Percentiles rank a stretch among this genome's conserved stretches.
Evolutionary conservation across 179 eudicot species (phyloP).

Genomic region (Beta lomatogona): DNA sequence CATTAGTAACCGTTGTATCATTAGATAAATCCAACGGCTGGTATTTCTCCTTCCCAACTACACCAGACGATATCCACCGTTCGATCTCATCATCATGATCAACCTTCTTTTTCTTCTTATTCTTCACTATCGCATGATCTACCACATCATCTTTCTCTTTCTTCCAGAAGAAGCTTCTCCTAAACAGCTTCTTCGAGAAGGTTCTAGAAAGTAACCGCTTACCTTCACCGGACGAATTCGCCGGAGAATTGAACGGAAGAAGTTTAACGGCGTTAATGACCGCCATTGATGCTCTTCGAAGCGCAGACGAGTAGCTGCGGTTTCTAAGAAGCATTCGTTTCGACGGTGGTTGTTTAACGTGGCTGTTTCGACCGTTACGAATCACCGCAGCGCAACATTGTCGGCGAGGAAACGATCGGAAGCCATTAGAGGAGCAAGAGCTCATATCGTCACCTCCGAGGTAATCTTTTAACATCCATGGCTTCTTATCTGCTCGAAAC

Average conservation of each 20-base stretch:
- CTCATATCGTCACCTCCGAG: conserved; percentile 64
- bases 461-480: conserved; percentile 57
- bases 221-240: background rate
- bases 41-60: conserved; percentile 37
- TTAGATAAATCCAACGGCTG: conserved; percentile 40
- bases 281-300: conserved; percentile 57
- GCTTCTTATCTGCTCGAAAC: conserved; percentile 28
- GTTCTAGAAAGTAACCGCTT: conserved; percentile 42
- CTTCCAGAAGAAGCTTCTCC: conserved; percentile 50
- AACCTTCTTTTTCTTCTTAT: background rate
- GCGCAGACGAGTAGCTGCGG: conserved; percentile 34
- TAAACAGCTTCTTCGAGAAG: conserved; percentile 49
- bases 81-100: conserved; percentile 43
- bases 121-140: background rate
- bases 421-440: conserved; percentile 82
- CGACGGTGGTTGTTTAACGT: background rate
- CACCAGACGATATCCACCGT: conserved; percentile 54
- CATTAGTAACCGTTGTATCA: conserved; percentile 33
- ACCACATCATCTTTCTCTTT: conserved; percentile 5
- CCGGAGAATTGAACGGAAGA: conserved; percentile 43
- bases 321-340: conserved; percentile 9
- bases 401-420: conserved; percentile 62
- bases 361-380: no score
- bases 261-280: conserved; percentile 58
- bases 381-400: conserved; percentile 58